Percentiles rank a stretch among this genome's conserved stretches.
Evolutionary conservation across 345 rosid genomes (phyloP).

Genomic region (Pistacia atlantica): DNA sequence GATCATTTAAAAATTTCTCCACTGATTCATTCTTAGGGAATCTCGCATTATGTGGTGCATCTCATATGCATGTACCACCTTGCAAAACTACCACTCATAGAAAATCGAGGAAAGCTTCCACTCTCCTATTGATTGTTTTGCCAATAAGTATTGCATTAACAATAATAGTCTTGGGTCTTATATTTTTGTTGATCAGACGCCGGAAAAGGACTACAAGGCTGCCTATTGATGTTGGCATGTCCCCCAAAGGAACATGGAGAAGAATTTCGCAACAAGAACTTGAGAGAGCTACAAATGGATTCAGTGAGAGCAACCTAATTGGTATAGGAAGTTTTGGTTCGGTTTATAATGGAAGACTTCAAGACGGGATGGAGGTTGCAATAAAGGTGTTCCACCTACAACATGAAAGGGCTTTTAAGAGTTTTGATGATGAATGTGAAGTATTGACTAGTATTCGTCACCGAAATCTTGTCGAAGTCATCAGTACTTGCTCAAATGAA

Average conservation of each 20-base stretch:
- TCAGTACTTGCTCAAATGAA: background rate
- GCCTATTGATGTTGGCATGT: background rate
- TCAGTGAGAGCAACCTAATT: background rate
- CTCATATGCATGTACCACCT: background rate
- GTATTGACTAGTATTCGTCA: constrained; percentile 3
- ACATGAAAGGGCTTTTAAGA: background rate
- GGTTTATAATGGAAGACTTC: constrained; percentile 5
- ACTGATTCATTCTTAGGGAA: constrained; percentile 12
- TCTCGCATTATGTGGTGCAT: constrained; percentile 15
- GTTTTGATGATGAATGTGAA: constrained; percentile 19
- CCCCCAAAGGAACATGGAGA: background rate
- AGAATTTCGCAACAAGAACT: constrained; percentile 6
- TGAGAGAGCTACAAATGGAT: background rate
- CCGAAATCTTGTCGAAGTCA: constrained; percentile 7
- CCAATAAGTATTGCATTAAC: background rate
- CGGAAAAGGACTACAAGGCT: background rate
- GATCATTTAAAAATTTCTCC: constrained; percentile 16
- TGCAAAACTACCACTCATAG: background rate
- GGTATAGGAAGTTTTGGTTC: constrained; percentile 19
- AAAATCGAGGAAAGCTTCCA: background rate
- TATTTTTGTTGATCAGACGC: background rate
- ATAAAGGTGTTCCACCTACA: constrained; percentile 11
- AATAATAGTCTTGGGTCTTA: background rate
- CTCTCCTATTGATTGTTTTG: background rate
- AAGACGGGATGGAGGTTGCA: background rate